Base-by-base conservation (phyloP, 345 rosid genomes). In the Atalantia buxifolia region DNA sequence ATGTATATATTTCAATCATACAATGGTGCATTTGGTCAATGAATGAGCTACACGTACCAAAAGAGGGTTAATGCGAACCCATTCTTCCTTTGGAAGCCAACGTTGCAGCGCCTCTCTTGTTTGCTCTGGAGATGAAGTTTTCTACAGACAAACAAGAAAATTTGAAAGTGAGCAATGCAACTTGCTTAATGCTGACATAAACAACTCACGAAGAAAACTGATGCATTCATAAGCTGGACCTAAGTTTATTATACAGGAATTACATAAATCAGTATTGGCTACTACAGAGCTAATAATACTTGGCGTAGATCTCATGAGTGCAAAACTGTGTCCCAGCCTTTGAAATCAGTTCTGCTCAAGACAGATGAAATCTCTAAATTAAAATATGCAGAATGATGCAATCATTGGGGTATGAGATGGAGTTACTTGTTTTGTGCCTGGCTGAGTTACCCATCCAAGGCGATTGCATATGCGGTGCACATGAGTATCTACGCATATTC, bases 61-160 rank as follows among this genome's bases (percentile, higher is more conserved):
- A 76, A 93, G 98, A 81, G 96, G 94, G 84, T 95, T 95, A 60
- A 95, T 90, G 60, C 94, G 90, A 82, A 86, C 90, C 97, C 96
- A 93, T 83, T 93, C 97, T 78, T 91, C 96, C 86, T 91, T 95
- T 19, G 99, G 99, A 86, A 95, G 93, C 99, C 99, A 93, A 10
- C 79, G 87, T 75, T 95, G 96, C 85, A 95, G 79, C 21, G 92
- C 92, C 77, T 82, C 89, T 86, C 98, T 90, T 74, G 99, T 95
- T 89, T 91, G 88, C 87, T 95, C 98, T 0, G 98, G 99, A 65
- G 89, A 82, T 16, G 90, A 87, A 53, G 96, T 95, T 87, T 91
- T 89, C 96, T 86, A 69, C 76, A 31, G 82, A 81, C 61, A 78
- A 75, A 40, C 66, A 65, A 63, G 30, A 77, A 14, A 72, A 69